phyloP scores from a whole-genome alignment of 805 yeast species.

The Tanozyma kutaoensis region DNA sequence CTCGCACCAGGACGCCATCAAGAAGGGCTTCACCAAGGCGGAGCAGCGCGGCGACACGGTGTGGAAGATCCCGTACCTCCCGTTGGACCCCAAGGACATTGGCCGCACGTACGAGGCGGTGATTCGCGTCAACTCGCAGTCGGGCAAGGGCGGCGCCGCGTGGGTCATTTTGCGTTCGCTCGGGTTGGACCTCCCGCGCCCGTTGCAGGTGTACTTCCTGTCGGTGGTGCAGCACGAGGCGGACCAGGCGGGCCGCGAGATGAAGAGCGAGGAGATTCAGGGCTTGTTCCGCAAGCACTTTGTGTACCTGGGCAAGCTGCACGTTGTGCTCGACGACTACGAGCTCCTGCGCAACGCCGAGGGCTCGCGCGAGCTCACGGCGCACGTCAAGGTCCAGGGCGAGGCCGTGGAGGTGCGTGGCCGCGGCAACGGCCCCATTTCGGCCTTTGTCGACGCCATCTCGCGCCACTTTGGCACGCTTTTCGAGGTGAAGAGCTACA shows the following conservation, averaged over 20 bases:
- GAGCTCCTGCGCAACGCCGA: conserved; percentile 7
- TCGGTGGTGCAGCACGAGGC: conserved; percentile 51
- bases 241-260: conserved; percentile 55
- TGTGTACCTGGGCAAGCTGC: conserved; percentile 16
- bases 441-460: conserved; percentile 57
- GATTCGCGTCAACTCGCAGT: conserved; percentile 72
- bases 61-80: conserved; percentile 68
- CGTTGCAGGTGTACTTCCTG: conserved; percentile 57
- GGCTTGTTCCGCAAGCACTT: conserved; percentile 41
- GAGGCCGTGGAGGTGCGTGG: conserved; percentile 31
- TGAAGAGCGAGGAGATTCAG: conserved; percentile 53
- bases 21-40: conserved; percentile 48
- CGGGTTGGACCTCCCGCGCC: conserved; percentile 65
- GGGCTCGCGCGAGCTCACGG: conserved; percentile 11
- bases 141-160: conserved; percentile 85
- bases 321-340: conserved; percentile 11
- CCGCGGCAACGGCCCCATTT: conserved; percentile 69
- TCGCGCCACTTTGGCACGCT: conserved; percentile 35
- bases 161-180: conserved; percentile 63
- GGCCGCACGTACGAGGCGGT: conserved; percentile 76
- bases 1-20: conserved; percentile 59
- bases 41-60: conserved; percentile 27
- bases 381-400: conserved; percentile 7
- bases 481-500: conserved; percentile 52
- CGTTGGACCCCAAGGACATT: conserved; percentile 70